These are phyloP conservation scores for Emydomyces testavorans DNA, from an alignment of 2,329 filamentous ascomycete species.

Conservation along the genomic window DNA sequence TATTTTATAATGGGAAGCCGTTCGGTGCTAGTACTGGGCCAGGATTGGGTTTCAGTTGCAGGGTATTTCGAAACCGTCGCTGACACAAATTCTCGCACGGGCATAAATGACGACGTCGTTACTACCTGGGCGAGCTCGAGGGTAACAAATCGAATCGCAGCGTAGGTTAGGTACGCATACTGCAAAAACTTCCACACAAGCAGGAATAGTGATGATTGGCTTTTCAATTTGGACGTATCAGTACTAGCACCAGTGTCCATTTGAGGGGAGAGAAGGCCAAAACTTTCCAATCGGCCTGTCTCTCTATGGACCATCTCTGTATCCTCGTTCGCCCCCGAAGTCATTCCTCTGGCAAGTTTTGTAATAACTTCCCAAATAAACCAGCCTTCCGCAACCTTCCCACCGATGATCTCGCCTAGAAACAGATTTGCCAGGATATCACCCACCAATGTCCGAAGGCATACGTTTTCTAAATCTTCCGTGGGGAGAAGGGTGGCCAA, in stretches of 20 bases:
- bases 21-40: conserved; percentile 22
- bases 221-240: conserved; percentile 21
- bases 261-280: conserved; percentile 41
- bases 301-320: conserved; percentile 26
- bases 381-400: conserved; percentile 76
- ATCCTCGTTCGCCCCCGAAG: conserved; percentile 17
- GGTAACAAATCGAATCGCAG: conserved; percentile 54
- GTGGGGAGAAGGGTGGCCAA: conserved; percentile 78
- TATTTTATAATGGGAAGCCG: conserved; percentile 61
- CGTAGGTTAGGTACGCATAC: conserved; percentile 42
- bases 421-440: conserved; percentile 87
- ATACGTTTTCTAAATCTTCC: conserved; percentile 81
- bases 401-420: conserved; percentile 67
- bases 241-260: conserved; percentile 19
- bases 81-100: conserved; percentile 17
- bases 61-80: conserved; percentile 19
- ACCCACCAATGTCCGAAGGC: conserved; percentile 67
- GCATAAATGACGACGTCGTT: conserved; percentile 27
- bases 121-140: conserved; percentile 55
- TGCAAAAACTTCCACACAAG: conserved; percentile 45
- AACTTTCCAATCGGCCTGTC: conserved; percentile 43
- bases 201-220: conserved; percentile 28
- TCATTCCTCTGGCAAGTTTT: conserved; percentile 50
- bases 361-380: conserved; percentile 74
- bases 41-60: conserved; percentile 25